These are phyloP conservation scores for Backusella tuberculispora DNA, from an alignment of 192 early-diverging fungal species.

Conservation along the genomic window DNA sequence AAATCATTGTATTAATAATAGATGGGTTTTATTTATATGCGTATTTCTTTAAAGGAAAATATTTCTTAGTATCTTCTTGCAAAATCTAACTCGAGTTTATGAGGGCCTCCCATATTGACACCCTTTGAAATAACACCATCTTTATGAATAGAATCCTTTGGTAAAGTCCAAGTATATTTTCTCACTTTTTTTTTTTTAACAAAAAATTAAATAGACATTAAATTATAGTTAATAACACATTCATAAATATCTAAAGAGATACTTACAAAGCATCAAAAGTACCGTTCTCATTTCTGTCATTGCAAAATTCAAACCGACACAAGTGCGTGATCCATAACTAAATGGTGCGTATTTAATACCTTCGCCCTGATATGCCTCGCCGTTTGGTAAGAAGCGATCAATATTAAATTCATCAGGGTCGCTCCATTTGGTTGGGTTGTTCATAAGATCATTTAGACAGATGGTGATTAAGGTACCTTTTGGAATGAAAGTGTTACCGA, in stretches of 20 bases:
- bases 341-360: conserved; percentile 56
- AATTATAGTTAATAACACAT: too few relatives aligned
- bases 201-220: not conserved
- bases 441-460: conserved; percentile 23
- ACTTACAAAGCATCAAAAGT: conserved; percentile 48
- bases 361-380: not conserved
- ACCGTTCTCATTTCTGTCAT: conserved; percentile 59
- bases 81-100: not conserved
- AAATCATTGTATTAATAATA: too few relatives aligned
- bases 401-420: conserved; percentile 30
- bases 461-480: conserved; percentile 22
- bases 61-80: not conserved
- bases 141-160: conserved; percentile 10
- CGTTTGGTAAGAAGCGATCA: conserved; percentile 21
- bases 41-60: too few relatives aligned
- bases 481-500: conserved; percentile 23
- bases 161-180: conserved; percentile 9
- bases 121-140: conserved; percentile 6
- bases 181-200: conserved; percentile 3
- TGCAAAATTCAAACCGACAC: conserved; percentile 64
- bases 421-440: conserved; percentile 25
- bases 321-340: conserved; percentile 57
- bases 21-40: too few relatives aligned
- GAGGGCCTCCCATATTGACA: not conserved
- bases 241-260: not conserved